Conservation (phyloP, 441 rosid species). For the Macaranga tanarius region DNA sequence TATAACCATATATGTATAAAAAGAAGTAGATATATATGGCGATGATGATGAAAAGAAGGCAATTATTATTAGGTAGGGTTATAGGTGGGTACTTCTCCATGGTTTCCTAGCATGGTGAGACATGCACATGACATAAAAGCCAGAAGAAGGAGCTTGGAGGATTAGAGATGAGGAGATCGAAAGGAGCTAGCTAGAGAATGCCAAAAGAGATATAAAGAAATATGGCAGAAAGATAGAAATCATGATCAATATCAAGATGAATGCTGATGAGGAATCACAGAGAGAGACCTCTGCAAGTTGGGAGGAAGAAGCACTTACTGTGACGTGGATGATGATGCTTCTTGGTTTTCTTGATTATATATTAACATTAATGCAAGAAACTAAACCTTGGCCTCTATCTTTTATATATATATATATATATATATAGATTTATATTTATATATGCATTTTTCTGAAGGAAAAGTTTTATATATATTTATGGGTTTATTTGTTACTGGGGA, state of each 20-base stretch:
- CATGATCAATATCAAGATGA: background rate
- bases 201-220: conserved; percentile 26
- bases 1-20: background rate
- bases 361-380: background rate
- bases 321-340: conserved; percentile 48
- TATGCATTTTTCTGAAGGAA: too few relatives aligned
- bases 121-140: background rate
- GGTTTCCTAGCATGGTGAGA: conserved; percentile 42
- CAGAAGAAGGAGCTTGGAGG: background rate
- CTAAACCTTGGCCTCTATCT: background rate
- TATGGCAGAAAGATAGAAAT: conserved; percentile 20
- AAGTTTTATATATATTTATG: conserved; percentile 14
- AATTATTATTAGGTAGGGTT: too few relatives aligned
- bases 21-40: too few relatives aligned
- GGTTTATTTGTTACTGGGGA: conserved; percentile 17
- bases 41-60: background rate
- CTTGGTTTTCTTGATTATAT: background rate
- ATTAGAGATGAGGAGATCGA: background rate
- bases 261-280: conserved; percentile 25
- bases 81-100: conserved; percentile 39
- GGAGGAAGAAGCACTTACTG: conserved; percentile 31
- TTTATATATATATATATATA: too few relatives aligned
- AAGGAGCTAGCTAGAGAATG: conserved; percentile 20
- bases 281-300: conserved; percentile 60
- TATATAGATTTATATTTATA: too few relatives aligned